Evolutionary conservation across 768 basidiomycete genomes (phyloP).

Genomic region (Termitomyces sp.): DNA sequence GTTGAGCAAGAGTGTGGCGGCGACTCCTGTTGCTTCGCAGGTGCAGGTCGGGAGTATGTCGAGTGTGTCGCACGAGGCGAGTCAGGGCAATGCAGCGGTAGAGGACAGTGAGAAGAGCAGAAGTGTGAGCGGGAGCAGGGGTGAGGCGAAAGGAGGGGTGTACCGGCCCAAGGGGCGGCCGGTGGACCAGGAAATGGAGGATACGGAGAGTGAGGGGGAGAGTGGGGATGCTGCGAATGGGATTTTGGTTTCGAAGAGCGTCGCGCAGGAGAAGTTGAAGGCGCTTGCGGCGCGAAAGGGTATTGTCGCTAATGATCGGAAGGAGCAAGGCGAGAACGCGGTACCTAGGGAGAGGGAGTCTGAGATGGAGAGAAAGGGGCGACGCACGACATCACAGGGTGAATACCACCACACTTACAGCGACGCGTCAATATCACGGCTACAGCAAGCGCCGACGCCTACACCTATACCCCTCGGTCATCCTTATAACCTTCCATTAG

Average conservation of each 20-base stretch:
- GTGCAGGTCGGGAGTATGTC: conserved; percentile 25
- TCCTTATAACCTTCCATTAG: conserved; percentile 71
- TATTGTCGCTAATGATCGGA: conserved; percentile 19
- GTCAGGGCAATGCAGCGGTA: neutral
- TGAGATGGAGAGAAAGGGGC: neutral
- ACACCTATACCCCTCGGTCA: conserved; percentile 56
- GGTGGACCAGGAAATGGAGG: conserved; percentile 60
- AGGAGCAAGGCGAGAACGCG: conserved; percentile 14
- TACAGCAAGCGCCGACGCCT: conserved; percentile 17
- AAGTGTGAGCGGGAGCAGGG: neutral
- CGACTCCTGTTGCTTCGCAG: conserved; percentile 48
- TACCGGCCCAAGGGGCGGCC: conserved; percentile 67
- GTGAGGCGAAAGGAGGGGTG: conserved; percentile 23
- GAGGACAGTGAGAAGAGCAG: neutral
- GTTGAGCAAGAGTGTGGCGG: conserved; percentile 53
- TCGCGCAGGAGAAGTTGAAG: conserved; percentile 63
- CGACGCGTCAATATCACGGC: neutral
- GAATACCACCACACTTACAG: neutral
- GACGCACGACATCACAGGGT: neutral
- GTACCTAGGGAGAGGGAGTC: conserved; percentile 18
- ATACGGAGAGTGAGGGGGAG: conserved; percentile 51
- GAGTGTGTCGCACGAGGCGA: neutral
- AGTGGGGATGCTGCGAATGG: conserved; percentile 17
- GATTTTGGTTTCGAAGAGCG: conserved; percentile 57
- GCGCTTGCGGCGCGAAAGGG: conserved; percentile 47